These are phyloP conservation scores for Botrytis byssoidea DNA, from an alignment of 2,329 filamentous ascomycete species.

Conservation along the genomic window DNA sequence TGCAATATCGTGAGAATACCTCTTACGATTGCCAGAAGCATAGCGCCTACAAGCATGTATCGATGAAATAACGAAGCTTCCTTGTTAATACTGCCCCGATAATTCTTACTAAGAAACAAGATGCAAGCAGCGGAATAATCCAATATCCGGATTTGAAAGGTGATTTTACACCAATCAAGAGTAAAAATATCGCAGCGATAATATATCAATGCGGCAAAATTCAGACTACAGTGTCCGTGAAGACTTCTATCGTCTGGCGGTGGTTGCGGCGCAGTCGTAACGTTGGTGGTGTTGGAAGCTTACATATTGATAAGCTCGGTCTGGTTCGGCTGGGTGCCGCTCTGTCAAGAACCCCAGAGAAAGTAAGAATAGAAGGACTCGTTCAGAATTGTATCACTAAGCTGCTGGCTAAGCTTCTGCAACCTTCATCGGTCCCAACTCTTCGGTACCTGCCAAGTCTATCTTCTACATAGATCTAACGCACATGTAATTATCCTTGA, in stretches of 20 bases:
- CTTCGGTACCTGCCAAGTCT: neutral
- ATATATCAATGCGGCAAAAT: too few relatives aligned
- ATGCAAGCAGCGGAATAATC: neutral
- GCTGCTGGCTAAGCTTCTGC: neutral
- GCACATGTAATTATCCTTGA: neutral
- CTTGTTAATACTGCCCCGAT: neutral
- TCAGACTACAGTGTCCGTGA: neutral
- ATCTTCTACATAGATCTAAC: neutral
- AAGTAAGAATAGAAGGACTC: neutral
- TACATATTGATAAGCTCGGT: too few relatives aligned
- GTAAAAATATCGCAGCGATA: neutral
- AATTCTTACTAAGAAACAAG: neutral
- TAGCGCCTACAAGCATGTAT: neutral
- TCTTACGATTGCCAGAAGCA: neutral
- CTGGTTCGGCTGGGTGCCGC: too few relatives aligned
- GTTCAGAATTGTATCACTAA: neutral
- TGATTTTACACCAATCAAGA: neutral
- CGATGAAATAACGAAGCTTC: neutral
- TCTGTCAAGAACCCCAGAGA: neutral
- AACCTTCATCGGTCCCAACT: neutral
- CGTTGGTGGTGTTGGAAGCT: too few relatives aligned
- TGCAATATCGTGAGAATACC: neutral
- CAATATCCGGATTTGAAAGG: neutral
- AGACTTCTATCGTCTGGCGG: neutral
- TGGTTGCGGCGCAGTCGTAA: too few relatives aligned